Base-by-base conservation (phyloP, 1,139 yeast species). In the Blastobotrys buckinghamii region DNA sequence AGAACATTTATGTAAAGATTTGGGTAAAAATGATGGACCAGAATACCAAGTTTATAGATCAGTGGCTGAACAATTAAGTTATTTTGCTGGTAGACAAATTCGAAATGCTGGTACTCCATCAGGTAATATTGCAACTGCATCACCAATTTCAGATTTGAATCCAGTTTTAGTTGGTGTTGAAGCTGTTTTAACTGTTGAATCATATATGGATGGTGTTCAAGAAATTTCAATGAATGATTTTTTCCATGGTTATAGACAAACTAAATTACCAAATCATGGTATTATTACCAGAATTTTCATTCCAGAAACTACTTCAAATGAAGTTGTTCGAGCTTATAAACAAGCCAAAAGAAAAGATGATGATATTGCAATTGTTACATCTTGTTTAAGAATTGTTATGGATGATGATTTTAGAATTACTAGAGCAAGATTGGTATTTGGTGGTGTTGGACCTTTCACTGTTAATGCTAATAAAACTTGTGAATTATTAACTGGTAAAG, bases 91-190 rank as follows among this genome's bases (percentile, higher is more conserved):
- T 1, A 63, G 76, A 26, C 77, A 74, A 52, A 72, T 73, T 45
- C 65, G 77, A 44, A 73, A 73, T 50, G 76, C 71, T 7, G 77
- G 76, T 13, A 72, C 76, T 6, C 73, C 76, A 1, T 75, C 76
- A 0, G 77, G 77, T 27, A 71, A 71, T 36, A 69, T 73, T 42
- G 75, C 73, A 13, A 73, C 77, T 2, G 77, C 77, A 1, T 71
- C 75, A n/a, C 77, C 77, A 26, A 73, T 73, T 50, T 70, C 76
- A 1, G 77, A 73, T 52, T 54, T 73, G 57, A 73, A 73, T 54
- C 77, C 77, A 1, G 66, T 72, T 6, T 57, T 73, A 45, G 71
- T 71, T 22, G 69, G 74, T 2, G 66, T 71, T 17, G 68, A 68
- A 48, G 73, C 75, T 2, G 57, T 58, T 2, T 57, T 73, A 9